phyloP scores from a whole-genome alignment of 805 yeast species.

The Cyberlindnera meyerae region DNA sequence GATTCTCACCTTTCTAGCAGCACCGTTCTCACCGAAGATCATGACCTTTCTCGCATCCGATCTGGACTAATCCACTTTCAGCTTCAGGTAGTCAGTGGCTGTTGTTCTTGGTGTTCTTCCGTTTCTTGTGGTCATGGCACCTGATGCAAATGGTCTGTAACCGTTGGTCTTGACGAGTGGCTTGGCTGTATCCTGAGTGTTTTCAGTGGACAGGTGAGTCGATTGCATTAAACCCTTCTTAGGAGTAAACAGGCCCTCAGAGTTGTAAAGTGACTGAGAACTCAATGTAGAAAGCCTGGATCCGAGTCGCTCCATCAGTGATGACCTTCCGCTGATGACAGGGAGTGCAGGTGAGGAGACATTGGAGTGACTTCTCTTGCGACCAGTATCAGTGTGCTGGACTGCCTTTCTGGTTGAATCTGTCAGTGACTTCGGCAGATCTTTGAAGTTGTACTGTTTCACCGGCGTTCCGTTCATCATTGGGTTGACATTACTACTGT shows the following conservation, averaged over 20 bases:
- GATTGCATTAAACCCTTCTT: slow-evolving; percentile 23
- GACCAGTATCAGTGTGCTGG: slow-evolving; percentile 6
- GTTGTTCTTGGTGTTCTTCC: slow-evolving; percentile 23
- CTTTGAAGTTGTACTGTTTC: slow-evolving; percentile 28
- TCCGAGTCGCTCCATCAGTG: slow-evolving; percentile 33
- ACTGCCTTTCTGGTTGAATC: slow-evolving; percentile 24
- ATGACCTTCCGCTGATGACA: slow-evolving; percentile 16
- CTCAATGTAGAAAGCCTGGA: slow-evolving; percentile 28
- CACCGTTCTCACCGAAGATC: slow-evolving; percentile 28
- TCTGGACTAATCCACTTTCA: slow-evolving; percentile 38
- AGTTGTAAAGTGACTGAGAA: slow-evolving; percentile 23
- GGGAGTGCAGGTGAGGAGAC: slow-evolving; percentile 20
- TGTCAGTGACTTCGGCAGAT: slow-evolving; percentile 36
- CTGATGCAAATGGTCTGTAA: slow-evolving; percentile 10
- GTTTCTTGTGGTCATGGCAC: slow-evolving; percentile 21
- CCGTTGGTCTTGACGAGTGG: slow-evolving; percentile 1
- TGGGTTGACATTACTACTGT: slow-evolving; percentile 22
- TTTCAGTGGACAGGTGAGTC: slow-evolving; percentile 13
- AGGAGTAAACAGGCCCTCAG: slow-evolving; percentile 36
- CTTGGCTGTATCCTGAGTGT: slow-evolving; percentile 3
- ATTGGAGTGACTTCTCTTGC: slow-evolving; percentile 25
- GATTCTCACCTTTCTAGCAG: slow-evolving; percentile 25
- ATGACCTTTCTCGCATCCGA: slow-evolving; percentile 40
- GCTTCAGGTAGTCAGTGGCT: slow-evolving; percentile 24
- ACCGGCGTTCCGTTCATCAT: slow-evolving; percentile 27